These are phyloP conservation scores for Lodderomyces beijingensis DNA, from an alignment of 1,139 yeast species.

Conservation along the genomic window DNA sequence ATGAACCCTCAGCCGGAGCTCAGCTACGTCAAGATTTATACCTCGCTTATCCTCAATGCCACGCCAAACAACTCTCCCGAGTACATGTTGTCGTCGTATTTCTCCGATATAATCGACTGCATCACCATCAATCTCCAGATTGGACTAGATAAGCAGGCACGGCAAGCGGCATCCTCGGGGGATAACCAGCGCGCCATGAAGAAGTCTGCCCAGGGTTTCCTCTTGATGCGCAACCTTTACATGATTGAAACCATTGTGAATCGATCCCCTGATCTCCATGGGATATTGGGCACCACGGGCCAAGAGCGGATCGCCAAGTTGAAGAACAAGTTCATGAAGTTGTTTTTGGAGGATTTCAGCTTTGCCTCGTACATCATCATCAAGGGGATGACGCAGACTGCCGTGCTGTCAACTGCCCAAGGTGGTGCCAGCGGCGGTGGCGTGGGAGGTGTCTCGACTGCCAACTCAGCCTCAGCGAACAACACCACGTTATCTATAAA, in stretches of 20 bases:
- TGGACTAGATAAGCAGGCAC: conserved; percentile 35
- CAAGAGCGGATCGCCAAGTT: conserved; percentile 61
- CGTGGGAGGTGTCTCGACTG: not conserved
- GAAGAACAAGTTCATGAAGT: conserved; percentile 69
- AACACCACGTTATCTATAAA: not conserved
- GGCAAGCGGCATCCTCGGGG: not conserved
- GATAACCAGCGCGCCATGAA: conserved; percentile 18
- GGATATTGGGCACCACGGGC: conserved; percentile 62
- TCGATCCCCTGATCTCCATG: conserved; percentile 49
- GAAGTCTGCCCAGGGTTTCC: conserved; percentile 62
- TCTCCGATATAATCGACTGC: conserved; percentile 74
- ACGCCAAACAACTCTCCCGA: conserved; percentile 35
- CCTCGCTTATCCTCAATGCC: not conserved
- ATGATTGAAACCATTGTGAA: conserved; percentile 72
- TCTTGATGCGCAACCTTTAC: conserved; percentile 66
- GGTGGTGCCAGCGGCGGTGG: conserved; percentile 1
- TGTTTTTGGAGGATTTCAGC: conserved; percentile 83
- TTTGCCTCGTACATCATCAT: conserved; percentile 70
- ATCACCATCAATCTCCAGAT: conserved; percentile 57
- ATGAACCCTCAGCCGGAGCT: conserved; percentile 49
- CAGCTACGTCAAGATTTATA: conserved; percentile 40
- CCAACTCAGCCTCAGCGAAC: conserved; percentile 1
- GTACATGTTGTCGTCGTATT: conserved; percentile 56
- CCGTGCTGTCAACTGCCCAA: conserved; percentile 14
- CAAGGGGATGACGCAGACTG: conserved; percentile 55